phyloP scores from a whole-genome alignment of 257 asterid genomes.

The Rehmannia glutinosa region DNA sequence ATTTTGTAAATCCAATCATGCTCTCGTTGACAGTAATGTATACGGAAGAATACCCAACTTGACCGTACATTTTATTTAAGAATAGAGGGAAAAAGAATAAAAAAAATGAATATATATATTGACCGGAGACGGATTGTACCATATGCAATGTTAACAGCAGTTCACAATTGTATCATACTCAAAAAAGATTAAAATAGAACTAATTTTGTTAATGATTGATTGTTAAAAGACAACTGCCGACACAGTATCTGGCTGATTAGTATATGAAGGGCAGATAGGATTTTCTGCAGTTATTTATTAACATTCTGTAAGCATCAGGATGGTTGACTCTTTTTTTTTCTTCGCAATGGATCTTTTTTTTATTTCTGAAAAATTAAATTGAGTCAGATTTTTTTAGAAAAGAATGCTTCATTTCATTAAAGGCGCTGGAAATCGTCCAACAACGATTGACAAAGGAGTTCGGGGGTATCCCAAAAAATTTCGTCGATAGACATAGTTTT shows the following conservation, averaged over 20 bases:
- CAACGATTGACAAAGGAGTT: too few species aligned
- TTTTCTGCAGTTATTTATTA: not conserved
- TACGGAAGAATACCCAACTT: too few species aligned
- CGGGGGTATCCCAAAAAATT: too few species aligned
- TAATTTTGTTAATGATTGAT: conserved; percentile 6
- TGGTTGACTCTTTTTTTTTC: conserved; percentile 16
- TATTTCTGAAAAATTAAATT: not conserved
- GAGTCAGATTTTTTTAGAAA: too few species aligned
- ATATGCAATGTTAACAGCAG: not conserved
- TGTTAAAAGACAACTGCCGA: conserved; percentile 16
- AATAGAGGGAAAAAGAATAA: too few species aligned
- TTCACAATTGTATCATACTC: not conserved
- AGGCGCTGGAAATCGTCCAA: too few species aligned
- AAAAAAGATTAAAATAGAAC: not conserved
- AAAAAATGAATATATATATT: not conserved
- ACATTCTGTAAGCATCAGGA: conserved; percentile 15
- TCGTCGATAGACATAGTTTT: too few species aligned
- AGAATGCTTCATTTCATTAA: too few species aligned
- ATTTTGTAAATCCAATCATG: too few species aligned
- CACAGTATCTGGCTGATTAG: conserved; percentile 8
- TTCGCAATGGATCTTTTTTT: not conserved
- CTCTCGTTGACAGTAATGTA: too few species aligned
- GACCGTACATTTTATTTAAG: conserved; percentile 9
- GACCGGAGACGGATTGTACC: not conserved
- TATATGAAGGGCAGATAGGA: conserved; percentile 2